Conservation (phyloP, 805 yeast species). For the Kregervanrija pseudodelftensis region DNA sequence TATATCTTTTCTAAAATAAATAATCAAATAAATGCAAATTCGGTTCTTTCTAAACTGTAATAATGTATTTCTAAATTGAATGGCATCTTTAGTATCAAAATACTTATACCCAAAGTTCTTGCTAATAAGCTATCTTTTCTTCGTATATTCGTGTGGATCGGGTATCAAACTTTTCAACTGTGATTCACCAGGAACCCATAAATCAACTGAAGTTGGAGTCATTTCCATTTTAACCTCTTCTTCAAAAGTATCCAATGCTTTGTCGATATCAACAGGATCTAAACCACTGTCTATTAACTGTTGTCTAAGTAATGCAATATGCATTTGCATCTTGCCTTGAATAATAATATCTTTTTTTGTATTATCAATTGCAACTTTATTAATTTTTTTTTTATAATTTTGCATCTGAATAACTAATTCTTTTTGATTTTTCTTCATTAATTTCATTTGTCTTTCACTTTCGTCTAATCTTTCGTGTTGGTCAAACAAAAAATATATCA, state of each 20-base stretch:
- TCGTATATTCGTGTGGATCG: slow-evolving; percentile 53
- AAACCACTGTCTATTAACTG: slow-evolving; percentile 51
- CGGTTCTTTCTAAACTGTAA: too few relatives aligned
- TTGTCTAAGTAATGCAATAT: slow-evolving; percentile 56
- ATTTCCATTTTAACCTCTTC: slow-evolving; percentile 50
- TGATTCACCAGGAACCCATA: slow-evolving; percentile 55
- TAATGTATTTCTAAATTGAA: too few relatives aligned
- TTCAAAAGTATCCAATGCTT: slow-evolving; percentile 50
- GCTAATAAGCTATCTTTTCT: slow-evolving; percentile 7
- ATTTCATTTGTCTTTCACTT: slow-evolving; percentile 17
- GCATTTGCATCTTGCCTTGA: slow-evolving; percentile 57
- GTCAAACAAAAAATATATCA: slow-evolving; percentile 8
- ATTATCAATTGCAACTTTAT: slow-evolving; percentile 44
- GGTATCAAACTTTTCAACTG: slow-evolving; percentile 47
- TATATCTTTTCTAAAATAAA: too few relatives aligned
- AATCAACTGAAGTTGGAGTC: slow-evolving; percentile 46
- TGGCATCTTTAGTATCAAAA: too few relatives aligned
- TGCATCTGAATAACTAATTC: slow-evolving; percentile 42
- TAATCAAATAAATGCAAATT: too few relatives aligned
- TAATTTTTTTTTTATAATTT: slow-evolving; percentile 44
- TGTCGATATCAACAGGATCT: slow-evolving; percentile 50
- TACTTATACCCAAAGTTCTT: not conserved
- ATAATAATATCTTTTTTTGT: slow-evolving; percentile 39
- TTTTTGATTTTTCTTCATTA: slow-evolving; percentile 21
- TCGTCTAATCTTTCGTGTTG: slow-evolving; percentile 19